Evolutionary conservation across 345 rosid species (phyloP), one percentile per base, ranked within the genome.

Genomic region (Eucalyptus cloeziana): DNA sequence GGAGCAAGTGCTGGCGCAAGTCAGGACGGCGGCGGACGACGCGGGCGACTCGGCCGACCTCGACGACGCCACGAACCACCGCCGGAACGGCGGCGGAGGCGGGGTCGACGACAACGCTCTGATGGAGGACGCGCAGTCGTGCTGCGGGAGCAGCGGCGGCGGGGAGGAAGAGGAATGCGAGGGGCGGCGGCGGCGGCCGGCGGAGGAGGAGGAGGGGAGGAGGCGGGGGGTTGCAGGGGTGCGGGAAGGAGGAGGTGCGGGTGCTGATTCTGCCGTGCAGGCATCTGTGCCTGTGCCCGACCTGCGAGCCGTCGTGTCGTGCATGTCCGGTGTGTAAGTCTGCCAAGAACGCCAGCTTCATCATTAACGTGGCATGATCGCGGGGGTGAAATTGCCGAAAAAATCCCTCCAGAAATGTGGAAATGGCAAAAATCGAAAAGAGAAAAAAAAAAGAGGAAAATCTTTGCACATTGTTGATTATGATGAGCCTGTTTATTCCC

Each of bases 261-360:
- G 90, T 89, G 88, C 83, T 89, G 90, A 47, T 86, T 24, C 31
- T 89, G 88, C 90, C 90, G 37, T 89, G 90, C 88, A 86, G 90
- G 88, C 90, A 89, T 17, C 33, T 89, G 49, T 89, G 88, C 58
- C 40, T 89, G 64, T 89, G 90, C 86, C 5, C 69, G 11, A 40
- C 49, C 30, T 89, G 90, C 71, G 90, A 87, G 67, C 86, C 90
- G 13, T 85, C 86, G 14, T 13, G 30, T 54, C 88, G 51, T 52
- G 71, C 88, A n/a, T 89, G 90, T 69, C 90, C 90, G 33, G 80
- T 89, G 40, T 89, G 90, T 71, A 69, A 44, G 19, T 86, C 86
- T 4, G 22, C 62, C 58, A 89, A 85, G 49, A 86, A 89, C 50
- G 90, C 85, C 40, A 85, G 83, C 10, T 49, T 89, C 37, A 54